Conservation (phyloP, 2,329 filamentous ascomycete species). For the Coleophoma eucalyptorum region DNA sequence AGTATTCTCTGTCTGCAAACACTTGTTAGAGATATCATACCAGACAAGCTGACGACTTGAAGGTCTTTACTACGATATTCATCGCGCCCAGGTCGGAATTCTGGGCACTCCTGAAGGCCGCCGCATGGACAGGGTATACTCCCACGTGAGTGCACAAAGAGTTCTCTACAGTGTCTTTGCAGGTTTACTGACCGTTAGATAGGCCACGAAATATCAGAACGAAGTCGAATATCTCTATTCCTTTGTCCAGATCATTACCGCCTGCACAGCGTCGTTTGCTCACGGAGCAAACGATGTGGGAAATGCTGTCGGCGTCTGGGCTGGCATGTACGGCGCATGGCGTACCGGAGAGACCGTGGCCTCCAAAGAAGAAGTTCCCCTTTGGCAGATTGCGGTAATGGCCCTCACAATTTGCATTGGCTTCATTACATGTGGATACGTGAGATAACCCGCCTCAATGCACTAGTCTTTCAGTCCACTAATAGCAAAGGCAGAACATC, state of each 20-base stretch:
- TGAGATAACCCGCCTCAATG: background rate
- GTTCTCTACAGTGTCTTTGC: too few species aligned
- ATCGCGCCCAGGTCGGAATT: too few species aligned
- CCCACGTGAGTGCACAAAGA: too few species aligned
- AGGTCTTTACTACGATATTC: too few species aligned
- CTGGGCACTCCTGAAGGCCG: too few species aligned
- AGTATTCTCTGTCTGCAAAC: too few species aligned
- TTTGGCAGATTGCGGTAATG: slow-evolving; percentile 53
- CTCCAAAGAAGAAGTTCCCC: slow-evolving; percentile 40
- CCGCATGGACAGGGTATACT: too few species aligned
- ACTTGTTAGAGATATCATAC: too few species aligned
- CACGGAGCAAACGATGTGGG: slow-evolving; percentile 67
- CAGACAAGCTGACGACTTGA: too few species aligned
- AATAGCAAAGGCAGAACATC: slow-evolving; percentile 55
- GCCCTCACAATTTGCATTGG: background rate
- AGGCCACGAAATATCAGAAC: slow-evolving; percentile 58
- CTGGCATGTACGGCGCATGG: slow-evolving; percentile 61
- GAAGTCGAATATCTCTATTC: slow-evolving; percentile 61
- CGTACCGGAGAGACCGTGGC: slow-evolving; percentile 39
- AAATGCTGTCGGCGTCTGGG: slow-evolving; percentile 60
- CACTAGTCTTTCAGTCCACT: slow-evolving; percentile 22
- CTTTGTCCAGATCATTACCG: slow-evolving; percentile 63
- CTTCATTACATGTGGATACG: background rate
- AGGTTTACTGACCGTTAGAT: too few species aligned
- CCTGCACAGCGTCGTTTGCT: slow-evolving; percentile 69